Base-by-base conservation (phyloP, 345 rosid genomes). In the Corchorus olitorius region DNA sequence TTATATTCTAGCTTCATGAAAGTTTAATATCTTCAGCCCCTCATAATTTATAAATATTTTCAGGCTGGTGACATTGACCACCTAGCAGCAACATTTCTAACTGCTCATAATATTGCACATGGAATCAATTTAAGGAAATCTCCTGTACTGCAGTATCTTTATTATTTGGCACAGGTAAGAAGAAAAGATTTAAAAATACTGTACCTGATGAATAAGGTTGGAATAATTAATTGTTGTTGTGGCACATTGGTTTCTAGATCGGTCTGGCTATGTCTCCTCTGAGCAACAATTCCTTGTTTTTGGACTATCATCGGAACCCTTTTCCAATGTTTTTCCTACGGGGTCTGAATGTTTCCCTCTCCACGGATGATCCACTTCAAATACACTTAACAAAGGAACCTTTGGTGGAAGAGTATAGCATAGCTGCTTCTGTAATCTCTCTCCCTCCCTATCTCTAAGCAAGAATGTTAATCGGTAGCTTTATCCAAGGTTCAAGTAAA, bases 1-100 rank as follows among this genome's bases (percentile, higher is more conserved):
- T 33, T 61, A 52, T 60, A 10, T 68, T 73, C 22, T 54, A 15
- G 9, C 43, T 70, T 64, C 8, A 8, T 55, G 17, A 14, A 41
- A 50, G 35, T 72, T 6, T 37, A 45, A 5, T 56, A 14, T 74
- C 4, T 9, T 11, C 54, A 17, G 73, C 19, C 55, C 61, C 73
- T 82, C 69, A 77, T 59, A 33, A 33, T 62, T 11, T 79, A 52
- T 37, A 55, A 70, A 52, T 58, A 63, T 79, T 84, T 81, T 75
- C 90, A 97, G 99, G 98, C 99, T 75, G 99, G 99, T 60, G 99
- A 97, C 76, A 90, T 90, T 76, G 99, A 97, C 90, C 99, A 97
- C 83, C 92, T 97, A 75, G 99, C 99, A 76, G 99, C 99, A 39
- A 92, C 99, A 10, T 94, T 97, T 85, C 97, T 97, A 52, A 94